Base-by-base conservation (phyloP, 2,329 filamentous ascomycete species). In the Penicillium crustosum region DNA sequence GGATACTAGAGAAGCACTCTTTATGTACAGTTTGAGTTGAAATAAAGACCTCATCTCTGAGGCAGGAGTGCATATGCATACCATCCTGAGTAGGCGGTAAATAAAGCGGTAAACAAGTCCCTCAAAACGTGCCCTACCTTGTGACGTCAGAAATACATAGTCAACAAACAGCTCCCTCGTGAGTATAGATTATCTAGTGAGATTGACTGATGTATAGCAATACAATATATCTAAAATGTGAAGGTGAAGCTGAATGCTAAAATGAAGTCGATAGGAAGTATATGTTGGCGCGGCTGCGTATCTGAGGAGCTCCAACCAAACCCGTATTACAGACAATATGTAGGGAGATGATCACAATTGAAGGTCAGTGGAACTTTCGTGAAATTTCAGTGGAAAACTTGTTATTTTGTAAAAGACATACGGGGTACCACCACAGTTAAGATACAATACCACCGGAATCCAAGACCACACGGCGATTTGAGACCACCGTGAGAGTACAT, bases 81-180 rank as follows among this genome's bases (percentile, higher is more conserved):
- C 12, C 17, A n/a, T 29, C n/a, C n/a, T 31, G 1, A 2, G n/a
- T 35, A 48, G 45, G 45, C 45, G 45, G 45, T 35, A 48, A n/a
- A 23, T 2, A 12, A 12, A 23, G 45, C 45, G 45, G 45, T 48
- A 48, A 48, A 27, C 1, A 4, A 43, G 29, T 13, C 29, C 29
- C 29, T 10, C 29, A 31, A 31, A 4, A 15, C 13, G 15, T 25
- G 19, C 15, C 49, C 56, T 49, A 58, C 41, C 9, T 50, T 49
- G 63, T 68, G 66, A 68, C 66, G 66, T 68, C 66, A 66, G 66
- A 61, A 55, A 36, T 9, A n/a, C 10, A 47, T 43, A 57, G 56
- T 61, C 60, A 61, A 57, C 29, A 47, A 60, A 49, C 25, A 45
- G 0, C 39, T 35, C 15, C 17, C 15, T 17, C 25, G 12, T 9